A percentile compares a stretch with the other conserved stretches of the same genome.
These are phyloP conservation scores for Dorcoceras hygrometricum DNA, from an alignment of 257 asterid species.

Conservation along the genomic window DNA sequence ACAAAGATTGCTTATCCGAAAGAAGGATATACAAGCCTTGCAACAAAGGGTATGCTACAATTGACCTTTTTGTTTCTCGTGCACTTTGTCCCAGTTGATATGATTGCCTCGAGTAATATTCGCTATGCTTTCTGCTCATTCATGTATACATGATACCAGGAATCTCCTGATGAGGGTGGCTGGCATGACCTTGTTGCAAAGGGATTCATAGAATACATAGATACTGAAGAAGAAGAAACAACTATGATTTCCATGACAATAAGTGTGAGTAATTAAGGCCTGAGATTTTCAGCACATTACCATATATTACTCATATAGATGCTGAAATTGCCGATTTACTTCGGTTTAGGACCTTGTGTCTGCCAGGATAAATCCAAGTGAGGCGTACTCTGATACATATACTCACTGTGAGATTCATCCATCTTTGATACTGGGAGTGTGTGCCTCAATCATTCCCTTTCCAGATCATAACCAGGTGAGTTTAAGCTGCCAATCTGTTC, in stretches of 20 bases:
- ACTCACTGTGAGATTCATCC: conserved; percentile 99
- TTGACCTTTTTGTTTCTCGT: conserved; percentile 11
- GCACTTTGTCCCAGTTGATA: background rate
- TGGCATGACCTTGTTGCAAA: conserved; percentile 88
- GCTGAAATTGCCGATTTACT: conserved; percentile 29
- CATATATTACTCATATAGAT: conserved; percentile 8
- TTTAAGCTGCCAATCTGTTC: conserved; percentile 1
- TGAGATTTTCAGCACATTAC: conserved; percentile 5
- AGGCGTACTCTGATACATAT: conserved; percentile 86
- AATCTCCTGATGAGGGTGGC: conserved; percentile 87
- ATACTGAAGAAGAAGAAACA: conserved; percentile 97
- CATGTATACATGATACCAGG: conserved; percentile 43
- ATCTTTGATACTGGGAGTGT: conserved; percentile 90
- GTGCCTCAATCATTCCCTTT: conserved; percentile 97
- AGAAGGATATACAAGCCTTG: conserved; percentile 76
- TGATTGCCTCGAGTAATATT: background rate
- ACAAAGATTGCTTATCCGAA: conserved; percentile 80
- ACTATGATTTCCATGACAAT: conserved; percentile 99
- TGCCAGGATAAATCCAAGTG: conserved; percentile 70
- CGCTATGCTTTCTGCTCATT: conserved; percentile 12
- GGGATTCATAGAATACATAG: conserved; percentile 88
- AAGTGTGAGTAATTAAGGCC: conserved; percentile 47
- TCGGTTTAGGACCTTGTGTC: conserved; percentile 64
- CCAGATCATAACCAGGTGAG: conserved; percentile 98
- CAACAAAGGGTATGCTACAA: conserved; percentile 70